These are phyloP conservation scores for Alectoria sarmentosa DNA, from an alignment of 495 filamentous ascomycete species.

Conservation along the genomic window DNA sequence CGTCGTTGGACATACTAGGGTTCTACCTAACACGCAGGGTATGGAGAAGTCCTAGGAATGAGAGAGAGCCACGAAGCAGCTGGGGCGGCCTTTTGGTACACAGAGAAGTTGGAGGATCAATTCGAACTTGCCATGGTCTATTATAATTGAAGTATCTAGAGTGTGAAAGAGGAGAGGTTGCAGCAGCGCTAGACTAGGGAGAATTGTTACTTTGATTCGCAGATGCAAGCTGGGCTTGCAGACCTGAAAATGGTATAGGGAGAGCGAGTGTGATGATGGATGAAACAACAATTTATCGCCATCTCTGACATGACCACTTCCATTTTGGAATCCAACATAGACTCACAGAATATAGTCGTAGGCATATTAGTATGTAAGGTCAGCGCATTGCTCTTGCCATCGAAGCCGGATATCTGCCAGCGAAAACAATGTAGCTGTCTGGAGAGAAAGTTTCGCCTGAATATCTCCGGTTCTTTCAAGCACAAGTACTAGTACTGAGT, in stretches of 20 bases:
- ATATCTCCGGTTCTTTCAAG: too few species aligned
- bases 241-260: neutral
- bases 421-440: too few species aligned
- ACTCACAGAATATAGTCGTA: too few species aligned
- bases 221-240: neutral
- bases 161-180: neutral
- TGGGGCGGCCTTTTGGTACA: neutral
- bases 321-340: neutral
- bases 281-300: neutral
- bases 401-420: too few species aligned
- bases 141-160: neutral
- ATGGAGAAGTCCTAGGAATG: neutral
- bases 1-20: constrained; percentile 12
- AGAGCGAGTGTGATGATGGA: neutral
- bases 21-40: neutral
- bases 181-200: neutral
- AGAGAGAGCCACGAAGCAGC: neutral
- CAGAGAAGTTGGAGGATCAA: neutral
- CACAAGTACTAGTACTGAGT: too few species aligned
- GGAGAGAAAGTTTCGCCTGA: too few species aligned
- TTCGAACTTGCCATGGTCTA: neutral
- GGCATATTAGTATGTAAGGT: too few species aligned
- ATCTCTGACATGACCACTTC: neutral
- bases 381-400: neutral
- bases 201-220: neutral